These are phyloP conservation scores for Spizellomyces sp. DNA, from an alignment of 192 early-diverging fungal species.

Conservation along the genomic window DNA sequence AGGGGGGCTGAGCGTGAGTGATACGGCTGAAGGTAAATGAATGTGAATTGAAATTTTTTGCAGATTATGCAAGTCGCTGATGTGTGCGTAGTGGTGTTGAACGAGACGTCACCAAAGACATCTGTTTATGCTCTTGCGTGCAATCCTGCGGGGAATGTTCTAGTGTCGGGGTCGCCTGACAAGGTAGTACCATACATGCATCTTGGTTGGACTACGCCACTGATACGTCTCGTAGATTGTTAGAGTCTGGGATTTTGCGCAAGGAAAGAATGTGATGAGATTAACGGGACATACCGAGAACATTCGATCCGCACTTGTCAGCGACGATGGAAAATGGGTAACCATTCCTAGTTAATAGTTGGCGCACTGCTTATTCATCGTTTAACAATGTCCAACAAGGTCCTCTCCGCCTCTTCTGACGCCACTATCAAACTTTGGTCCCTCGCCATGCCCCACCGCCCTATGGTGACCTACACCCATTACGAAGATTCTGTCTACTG, in stretches of 20 bases:
- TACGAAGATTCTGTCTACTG: constrained; percentile 90
- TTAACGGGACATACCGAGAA: constrained; percentile 96
- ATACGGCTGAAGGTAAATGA: constrained; percentile 21
- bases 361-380: no score
- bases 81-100: constrained; percentile 10
- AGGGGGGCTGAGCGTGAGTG: background rate
- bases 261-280: constrained; percentile 66
- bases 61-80: background rate
- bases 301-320: constrained; percentile 84
- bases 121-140: constrained; percentile 89
- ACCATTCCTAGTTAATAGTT: constrained; percentile 1
- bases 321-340: constrained; percentile 84
- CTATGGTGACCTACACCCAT: constrained; percentile 87
- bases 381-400: constrained; percentile 41
- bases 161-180: constrained; percentile 93
- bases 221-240: constrained; percentile 57
- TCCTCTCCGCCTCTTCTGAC: constrained; percentile 92
- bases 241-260: constrained; percentile 86
- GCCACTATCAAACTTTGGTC: constrained; percentile 98
- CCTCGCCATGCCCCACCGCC: constrained; percentile 75
- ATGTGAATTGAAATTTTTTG: constrained; percentile 11
- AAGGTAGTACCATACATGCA: constrained; percentile 44
- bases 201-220: background rate
- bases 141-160: constrained; percentile 73
- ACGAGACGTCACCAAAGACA: constrained; percentile 59